Conservation (phyloP, 139 green algal genomes). For the Chlorokybus atmophyticus region DNA sequence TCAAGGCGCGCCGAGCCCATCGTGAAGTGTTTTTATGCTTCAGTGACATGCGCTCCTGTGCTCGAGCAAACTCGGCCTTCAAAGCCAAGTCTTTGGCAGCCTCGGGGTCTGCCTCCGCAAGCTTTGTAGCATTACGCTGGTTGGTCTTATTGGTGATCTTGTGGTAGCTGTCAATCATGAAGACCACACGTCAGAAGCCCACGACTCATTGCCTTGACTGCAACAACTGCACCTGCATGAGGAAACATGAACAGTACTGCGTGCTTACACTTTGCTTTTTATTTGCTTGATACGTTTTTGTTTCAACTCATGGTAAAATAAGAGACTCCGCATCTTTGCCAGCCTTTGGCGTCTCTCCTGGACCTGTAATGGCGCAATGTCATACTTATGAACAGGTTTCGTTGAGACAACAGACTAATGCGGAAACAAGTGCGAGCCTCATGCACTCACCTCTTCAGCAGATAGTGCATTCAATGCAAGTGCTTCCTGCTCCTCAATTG, state of each 20-base stretch:
- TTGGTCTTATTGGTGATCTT: no score
- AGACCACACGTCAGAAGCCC: no score
- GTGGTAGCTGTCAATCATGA: background rate
- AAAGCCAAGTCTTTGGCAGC: slow-evolving; percentile 5
- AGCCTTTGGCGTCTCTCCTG: slow-evolving; percentile 44
- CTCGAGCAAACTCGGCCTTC: slow-evolving; percentile 19
- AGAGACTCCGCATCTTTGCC: slow-evolving; percentile 40
- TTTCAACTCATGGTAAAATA: slow-evolving; percentile 87
- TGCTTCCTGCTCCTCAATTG: slow-evolving; percentile 46
- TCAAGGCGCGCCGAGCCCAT: slow-evolving; percentile 73
- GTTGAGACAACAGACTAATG: no score
- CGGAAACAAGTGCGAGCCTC: background rate
- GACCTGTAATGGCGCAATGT: no score
- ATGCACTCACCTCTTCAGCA: background rate
- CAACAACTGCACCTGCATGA: no score
- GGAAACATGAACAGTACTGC: no score
- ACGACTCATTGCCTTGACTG: no score
- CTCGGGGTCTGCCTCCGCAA: slow-evolving; percentile 8
- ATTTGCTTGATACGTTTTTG: slow-evolving; percentile 71
- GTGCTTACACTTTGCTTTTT: slow-evolving; percentile 77
- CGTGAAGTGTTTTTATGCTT: slow-evolving; percentile 79
- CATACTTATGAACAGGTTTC: no score
- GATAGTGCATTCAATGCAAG: slow-evolving; percentile 53
- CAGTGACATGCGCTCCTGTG: slow-evolving; percentile 78
- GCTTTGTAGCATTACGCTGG: no score